phyloP scores from a whole-genome alignment of 1,284 basidiomycete genomes.

The Coriolopsis trogii region DNA sequence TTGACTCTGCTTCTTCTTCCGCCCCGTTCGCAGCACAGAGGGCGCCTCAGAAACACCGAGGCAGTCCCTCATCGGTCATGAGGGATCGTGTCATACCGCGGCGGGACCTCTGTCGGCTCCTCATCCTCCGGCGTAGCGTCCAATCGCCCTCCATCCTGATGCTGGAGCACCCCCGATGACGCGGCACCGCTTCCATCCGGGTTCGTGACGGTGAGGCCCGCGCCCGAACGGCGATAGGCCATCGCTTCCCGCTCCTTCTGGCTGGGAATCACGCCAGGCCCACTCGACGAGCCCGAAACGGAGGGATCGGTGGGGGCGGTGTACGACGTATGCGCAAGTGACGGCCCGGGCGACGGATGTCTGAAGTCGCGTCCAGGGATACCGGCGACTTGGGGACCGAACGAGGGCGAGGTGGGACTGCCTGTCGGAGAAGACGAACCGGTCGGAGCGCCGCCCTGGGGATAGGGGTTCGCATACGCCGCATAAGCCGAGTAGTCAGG shows the following conservation, averaged over 20 bases:
- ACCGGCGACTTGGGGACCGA: slow-evolving; percentile 7
- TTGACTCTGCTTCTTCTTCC: too few species aligned
- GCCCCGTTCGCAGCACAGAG: too few species aligned
- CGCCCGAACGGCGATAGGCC: slow-evolving; percentile 11
- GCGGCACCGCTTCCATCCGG: slow-evolving; percentile 10
- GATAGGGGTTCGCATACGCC: slow-evolving; percentile 21
- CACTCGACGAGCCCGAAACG: slow-evolving; percentile 15
- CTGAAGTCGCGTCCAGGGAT: slow-evolving; percentile 28
- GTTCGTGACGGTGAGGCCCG: slow-evolving; percentile 28
- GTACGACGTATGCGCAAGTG: slow-evolving; percentile 26
- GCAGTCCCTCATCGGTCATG: slow-evolving; percentile 15
- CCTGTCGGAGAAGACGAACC: slow-evolving; percentile 13
- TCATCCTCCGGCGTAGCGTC: slow-evolving; percentile 26
- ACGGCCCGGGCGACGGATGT: slow-evolving; percentile 33
- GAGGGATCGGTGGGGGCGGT: slow-evolving; percentile 15
- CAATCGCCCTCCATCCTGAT: slow-evolving; percentile 33
- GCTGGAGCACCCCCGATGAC: slow-evolving; percentile 28
- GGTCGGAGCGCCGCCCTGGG: slow-evolving; percentile 8
- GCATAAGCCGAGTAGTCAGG: slow-evolving; percentile 30
- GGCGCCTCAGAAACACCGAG: not conserved
- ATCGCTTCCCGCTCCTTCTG: slow-evolving; percentile 38
- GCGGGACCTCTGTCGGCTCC: slow-evolving; percentile 36
- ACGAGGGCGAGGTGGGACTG: slow-evolving; percentile 15
- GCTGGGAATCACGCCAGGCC: slow-evolving; percentile 27
- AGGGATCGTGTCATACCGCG: slow-evolving; percentile 38